Evolutionary conservation across 75 land plant species (phyloP).

Genomic region (Pinus tabuliformis): DNA sequence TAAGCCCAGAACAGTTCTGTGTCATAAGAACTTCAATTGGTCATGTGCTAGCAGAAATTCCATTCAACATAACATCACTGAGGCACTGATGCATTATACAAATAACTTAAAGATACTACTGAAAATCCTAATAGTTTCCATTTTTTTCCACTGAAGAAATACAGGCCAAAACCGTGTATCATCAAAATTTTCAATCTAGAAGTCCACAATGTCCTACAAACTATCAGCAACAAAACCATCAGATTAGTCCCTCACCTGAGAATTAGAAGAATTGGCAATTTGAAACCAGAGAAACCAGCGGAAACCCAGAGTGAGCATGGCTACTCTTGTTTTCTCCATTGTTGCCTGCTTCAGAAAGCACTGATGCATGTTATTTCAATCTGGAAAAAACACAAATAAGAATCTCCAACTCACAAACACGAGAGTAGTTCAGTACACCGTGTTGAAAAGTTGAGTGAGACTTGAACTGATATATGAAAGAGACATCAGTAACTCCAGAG

Average conservation of each 20-base stretch:
- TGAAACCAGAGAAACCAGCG: not conserved
- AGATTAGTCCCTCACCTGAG: not conserved
- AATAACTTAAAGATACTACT: not conserved
- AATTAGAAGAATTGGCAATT: not conserved
- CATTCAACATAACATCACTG: not conserved
- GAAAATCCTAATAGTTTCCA: too few relatives aligned
- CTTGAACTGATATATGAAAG: too few relatives aligned
- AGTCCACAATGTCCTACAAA: too few relatives aligned
- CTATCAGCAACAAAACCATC: too few relatives aligned
- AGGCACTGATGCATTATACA: not conserved
- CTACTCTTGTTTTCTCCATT: slow-evolving; percentile 2
- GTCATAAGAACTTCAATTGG: not conserved
- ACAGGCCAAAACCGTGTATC: too few relatives aligned
- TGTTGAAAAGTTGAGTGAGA: not conserved
- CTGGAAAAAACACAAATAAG: not conserved
- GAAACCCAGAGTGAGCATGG: not conserved
- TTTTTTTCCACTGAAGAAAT: too few relatives aligned
- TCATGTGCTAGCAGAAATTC: not conserved
- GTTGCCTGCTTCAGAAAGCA: not conserved
- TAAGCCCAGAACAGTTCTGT: not conserved
- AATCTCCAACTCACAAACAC: not conserved
- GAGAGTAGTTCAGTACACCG: not conserved
- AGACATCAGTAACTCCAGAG: too few relatives aligned
- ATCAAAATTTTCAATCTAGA: too few relatives aligned
- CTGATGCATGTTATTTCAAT: not conserved